A percentile compares a stretch with the other conserved stretches of the same genome.
Conservation (phyloP, 78 protist species). For the Paulinella micropora region DNA sequence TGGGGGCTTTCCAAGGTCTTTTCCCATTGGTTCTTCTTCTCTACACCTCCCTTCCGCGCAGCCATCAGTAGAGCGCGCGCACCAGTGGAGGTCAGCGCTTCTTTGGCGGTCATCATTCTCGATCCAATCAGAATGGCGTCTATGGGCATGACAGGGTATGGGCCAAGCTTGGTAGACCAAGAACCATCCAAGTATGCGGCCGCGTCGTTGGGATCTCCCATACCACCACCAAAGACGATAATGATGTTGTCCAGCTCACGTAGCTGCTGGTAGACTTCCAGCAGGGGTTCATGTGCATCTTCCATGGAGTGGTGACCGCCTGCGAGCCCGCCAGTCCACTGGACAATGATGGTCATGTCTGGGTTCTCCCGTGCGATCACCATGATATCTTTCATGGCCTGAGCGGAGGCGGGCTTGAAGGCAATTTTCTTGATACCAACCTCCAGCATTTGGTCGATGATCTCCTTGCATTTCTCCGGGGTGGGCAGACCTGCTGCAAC, state of each 20-base stretch:
- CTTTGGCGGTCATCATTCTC: slow-evolving; percentile 38
- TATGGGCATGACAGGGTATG: slow-evolving; percentile 40
- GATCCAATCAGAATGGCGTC: slow-evolving; percentile 47
- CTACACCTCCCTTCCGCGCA: too few relatives aligned
- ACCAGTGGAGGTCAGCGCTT: slow-evolving; percentile 12
- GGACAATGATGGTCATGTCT: slow-evolving; percentile 29
- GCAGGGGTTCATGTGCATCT: slow-evolving; percentile 45
- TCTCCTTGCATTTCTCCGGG: slow-evolving; percentile 34
- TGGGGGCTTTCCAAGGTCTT: slow-evolving; percentile 19
- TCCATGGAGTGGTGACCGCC: slow-evolving; percentile 60
- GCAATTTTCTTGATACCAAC: slow-evolving; percentile 34
- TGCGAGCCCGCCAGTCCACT: slow-evolving; percentile 56
- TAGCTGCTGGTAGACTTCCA: slow-evolving; percentile 33
- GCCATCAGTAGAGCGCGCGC: too few relatives aligned
- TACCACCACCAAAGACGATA: slow-evolving; percentile 38
- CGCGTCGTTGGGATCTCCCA: slow-evolving; percentile 31
- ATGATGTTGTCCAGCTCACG: slow-evolving; percentile 29
- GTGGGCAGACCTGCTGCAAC: slow-evolving; percentile 58
- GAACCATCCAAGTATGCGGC: too few relatives aligned
- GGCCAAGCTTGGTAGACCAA: too few relatives aligned
- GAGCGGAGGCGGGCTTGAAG: slow-evolving; percentile 50
- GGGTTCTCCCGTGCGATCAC: slow-evolving; percentile 31
- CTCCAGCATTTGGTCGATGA: neutral
- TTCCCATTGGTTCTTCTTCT: slow-evolving; percentile 35
- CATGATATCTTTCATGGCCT: slow-evolving; percentile 21